Base-by-base conservation (phyloP, 2,329 filamentous ascomycete species). In the Zymoseptoria crescenta region DNA sequence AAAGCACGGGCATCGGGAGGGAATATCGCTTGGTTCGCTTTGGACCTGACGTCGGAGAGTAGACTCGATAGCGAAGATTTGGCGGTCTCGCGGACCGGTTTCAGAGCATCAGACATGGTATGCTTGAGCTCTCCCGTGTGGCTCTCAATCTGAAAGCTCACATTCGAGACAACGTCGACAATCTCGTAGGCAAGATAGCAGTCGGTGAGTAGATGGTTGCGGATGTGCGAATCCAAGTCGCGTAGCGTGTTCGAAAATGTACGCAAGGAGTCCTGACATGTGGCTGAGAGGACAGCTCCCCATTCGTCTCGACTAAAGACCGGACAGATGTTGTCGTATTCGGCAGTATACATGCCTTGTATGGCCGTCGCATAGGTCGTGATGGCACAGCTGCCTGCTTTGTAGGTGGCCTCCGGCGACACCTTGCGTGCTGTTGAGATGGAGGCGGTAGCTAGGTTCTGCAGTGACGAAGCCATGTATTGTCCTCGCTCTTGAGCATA, bases 151-250 rank as follows among this genome's bases (percentile, higher is more conserved):
- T 87, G 86, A 58, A 86, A 87, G 2, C 91, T 91, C 53, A 96
- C 80, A 10, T 82, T 83, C 0, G 90, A 89, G 52, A 97, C 85
- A 61, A 96, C 89, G 68, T 96, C 93, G 30, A 95, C 89, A 30
- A 97, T 89, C 72, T 99, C 94, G 72, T 96, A 99, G 7, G 91
- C 91, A 54, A 99, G 82, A 72, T 90, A 97, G 74, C 93, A 97
- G 73, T 99, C 94, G 0, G 91, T 96, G 65, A 86, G 83, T 48
- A 96, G 77, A 70, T 96, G 92, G 49, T 83, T 79, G 71, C 92
- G 91, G 74, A 97, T 91, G 69, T 96, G 92, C 54, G 84, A 82
- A 73, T 97, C 96, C 30, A 99, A 80, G 69, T 97, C 93, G 28
- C 89, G 85, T 56, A 97, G 75, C 0, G 94, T 96, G 66, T 90